Evolutionary conservation across 768 basidiomycete species (phyloP).

Genomic region (Psilocybe subaeruginosa): DNA sequence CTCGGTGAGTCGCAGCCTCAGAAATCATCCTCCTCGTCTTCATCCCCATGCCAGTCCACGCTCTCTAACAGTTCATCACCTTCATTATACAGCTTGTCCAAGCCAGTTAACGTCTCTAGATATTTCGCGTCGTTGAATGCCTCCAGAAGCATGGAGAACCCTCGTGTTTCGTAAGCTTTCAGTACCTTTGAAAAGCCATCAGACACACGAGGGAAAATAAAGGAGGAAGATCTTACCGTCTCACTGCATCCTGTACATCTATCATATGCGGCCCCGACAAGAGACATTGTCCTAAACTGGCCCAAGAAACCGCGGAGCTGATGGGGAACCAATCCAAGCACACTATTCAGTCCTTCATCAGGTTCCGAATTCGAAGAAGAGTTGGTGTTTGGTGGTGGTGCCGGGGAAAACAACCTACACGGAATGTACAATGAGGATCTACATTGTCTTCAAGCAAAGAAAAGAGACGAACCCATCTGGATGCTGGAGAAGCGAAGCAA

Average conservation of each 20-base stretch:
- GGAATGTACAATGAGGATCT: not conserved
- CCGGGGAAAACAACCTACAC: conserved; percentile 56
- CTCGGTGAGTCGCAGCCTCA: not conserved
- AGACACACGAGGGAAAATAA: not conserved
- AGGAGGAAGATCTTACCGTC: conserved; percentile 47
- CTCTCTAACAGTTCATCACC: conserved; percentile 71
- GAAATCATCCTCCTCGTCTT: conserved; percentile 40
- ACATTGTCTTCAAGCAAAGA: not conserved
- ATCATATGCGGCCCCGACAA: conserved; percentile 86
- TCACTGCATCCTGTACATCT: conserved; percentile 92
- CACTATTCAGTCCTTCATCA: conserved; percentile 41
- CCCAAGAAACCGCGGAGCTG: conserved; percentile 90
- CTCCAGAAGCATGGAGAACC: conserved; percentile 76
- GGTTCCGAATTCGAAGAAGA: conserved; percentile 26
- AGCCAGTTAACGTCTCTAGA: conserved; percentile 74
- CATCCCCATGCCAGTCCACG: conserved; percentile 78
- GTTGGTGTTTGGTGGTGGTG: conserved; percentile 56
- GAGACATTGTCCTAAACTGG: conserved; percentile 82
- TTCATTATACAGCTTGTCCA: conserved; percentile 77
- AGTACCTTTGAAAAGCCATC: conserved; percentile 55
- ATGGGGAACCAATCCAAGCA: conserved; percentile 90
- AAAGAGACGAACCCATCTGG: conserved; percentile 68
- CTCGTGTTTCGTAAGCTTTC: conserved; percentile 78
- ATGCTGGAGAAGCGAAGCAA: conserved; percentile 89
- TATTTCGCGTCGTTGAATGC: conserved; percentile 85